phyloP scores from a whole-genome alignment of 345 rosid species.

The Murraya paniculata region DNA sequence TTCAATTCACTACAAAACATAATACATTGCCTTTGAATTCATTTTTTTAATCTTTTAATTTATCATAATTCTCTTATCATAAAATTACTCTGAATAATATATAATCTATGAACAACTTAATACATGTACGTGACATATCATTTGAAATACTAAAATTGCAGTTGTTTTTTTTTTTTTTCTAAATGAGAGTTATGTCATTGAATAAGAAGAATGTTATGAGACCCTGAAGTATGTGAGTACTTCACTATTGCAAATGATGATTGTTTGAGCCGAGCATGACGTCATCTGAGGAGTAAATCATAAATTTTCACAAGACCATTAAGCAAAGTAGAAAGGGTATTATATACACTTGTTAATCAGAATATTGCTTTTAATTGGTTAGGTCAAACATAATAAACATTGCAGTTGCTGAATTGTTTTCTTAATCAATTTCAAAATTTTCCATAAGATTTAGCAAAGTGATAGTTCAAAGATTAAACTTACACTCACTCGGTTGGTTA shows the following conservation, averaged over 20 bases:
- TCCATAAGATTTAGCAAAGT: not conserved
- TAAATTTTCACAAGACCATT: not conserved
- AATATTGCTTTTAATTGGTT: not conserved
- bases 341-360: not conserved
- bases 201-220: too few relatives aligned
- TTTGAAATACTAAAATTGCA: too few relatives aligned
- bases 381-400: constrained; percentile 3
- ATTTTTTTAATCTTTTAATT: too few relatives aligned
- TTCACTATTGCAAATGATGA: not conserved
- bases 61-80: too few relatives aligned
- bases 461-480: not conserved
- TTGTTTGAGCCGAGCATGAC: not conserved
- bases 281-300: not conserved
- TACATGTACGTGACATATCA: too few relatives aligned
- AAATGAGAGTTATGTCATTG: too few relatives aligned
- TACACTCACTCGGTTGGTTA: not conserved
- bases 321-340: not conserved
- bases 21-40: too few relatives aligned
- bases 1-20: too few relatives aligned
- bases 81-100: too few relatives aligned
- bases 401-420: constrained; percentile 12
- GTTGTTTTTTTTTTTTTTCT: too few relatives aligned
- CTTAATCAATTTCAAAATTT: not conserved
- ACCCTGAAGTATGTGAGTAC: too few relatives aligned
- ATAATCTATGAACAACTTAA: too few relatives aligned